Evolutionary conservation across 257 asterid species (phyloP).

Genomic region (Forsythia suspensa): DNA sequence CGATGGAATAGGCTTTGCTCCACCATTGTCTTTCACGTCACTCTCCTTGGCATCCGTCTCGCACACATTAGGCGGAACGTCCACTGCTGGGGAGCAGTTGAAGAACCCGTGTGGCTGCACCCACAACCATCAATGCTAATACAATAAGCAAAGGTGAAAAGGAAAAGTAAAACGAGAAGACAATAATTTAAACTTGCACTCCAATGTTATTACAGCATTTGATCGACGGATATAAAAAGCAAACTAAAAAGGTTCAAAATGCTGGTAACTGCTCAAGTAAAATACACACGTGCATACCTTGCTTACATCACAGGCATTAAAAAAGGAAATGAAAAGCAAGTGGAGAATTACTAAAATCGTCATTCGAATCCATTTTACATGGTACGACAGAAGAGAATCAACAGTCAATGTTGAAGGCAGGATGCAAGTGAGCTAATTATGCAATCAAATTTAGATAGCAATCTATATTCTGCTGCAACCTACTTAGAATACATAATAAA

Average conservation of each 20-base stretch:
- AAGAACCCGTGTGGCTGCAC: constrained; percentile 98
- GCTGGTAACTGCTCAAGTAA: not conserved
- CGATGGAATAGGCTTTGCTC: constrained; percentile 46
- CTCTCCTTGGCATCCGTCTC: constrained; percentile 69
- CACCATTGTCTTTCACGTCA: constrained; percentile 57
- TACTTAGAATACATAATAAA: too few species aligned
- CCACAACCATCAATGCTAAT: not conserved
- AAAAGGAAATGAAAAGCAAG: too few species aligned
- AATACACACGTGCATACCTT: too few species aligned
- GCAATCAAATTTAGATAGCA: too few species aligned
- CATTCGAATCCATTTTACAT: too few species aligned
- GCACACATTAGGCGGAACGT: constrained; percentile 74
- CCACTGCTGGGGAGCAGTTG: constrained; percentile 94
- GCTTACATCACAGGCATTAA: too few species aligned
- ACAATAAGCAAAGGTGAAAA: not conserved
- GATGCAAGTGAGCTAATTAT: too few species aligned
- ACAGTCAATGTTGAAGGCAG: too few species aligned
- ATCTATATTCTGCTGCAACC: too few species aligned
- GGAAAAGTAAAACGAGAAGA: not conserved
- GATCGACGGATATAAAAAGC: not conserved
- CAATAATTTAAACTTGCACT: not conserved
- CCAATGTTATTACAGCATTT: not conserved
- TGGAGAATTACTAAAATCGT: too few species aligned
- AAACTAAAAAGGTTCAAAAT: not conserved
- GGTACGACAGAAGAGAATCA: too few species aligned